These are phyloP conservation scores for Nemania abortiva DNA, from an alignment of 2,329 filamentous ascomycete genomes.

Conservation along the genomic window DNA sequence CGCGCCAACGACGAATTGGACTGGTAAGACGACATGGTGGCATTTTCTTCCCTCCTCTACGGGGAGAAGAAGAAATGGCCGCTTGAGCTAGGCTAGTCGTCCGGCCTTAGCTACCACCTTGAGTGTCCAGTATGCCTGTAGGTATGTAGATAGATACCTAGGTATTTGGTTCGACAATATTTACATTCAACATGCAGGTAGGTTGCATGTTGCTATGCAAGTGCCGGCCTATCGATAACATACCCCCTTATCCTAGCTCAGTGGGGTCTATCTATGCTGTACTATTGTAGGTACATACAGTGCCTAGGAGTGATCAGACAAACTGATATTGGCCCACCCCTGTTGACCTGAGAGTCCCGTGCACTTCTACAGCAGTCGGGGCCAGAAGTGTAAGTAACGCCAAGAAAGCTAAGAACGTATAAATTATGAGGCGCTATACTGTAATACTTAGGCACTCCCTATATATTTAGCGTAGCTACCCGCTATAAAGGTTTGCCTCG, in stretches of 20 bases:
- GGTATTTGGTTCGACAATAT: conserved; percentile 22
- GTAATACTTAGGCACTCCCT: no score
- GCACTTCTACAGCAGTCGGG: no score
- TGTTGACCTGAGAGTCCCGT: no score
- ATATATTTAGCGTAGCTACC: no score
- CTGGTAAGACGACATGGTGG: conserved; percentile 50
- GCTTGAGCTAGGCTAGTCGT: not conserved
- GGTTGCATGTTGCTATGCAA: conserved; percentile 29
- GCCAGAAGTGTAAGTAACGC: no score
- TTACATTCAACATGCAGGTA: conserved; percentile 25
- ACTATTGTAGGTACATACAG: no score
- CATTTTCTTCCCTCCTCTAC: conserved; percentile 40
- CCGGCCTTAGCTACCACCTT: not conserved
- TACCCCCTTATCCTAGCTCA: not conserved
- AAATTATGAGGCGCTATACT: no score
- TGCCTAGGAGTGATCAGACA: no score
- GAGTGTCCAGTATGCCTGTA: not conserved
- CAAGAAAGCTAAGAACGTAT: no score
- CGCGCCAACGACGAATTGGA: conserved; percentile 50
- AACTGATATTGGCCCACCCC: no score
- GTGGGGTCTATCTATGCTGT: no score
- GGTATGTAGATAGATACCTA: conserved; percentile 2
- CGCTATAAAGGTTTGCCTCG: no score
- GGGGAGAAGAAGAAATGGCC: not conserved
- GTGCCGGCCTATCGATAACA: conserved; percentile 19